Evolutionary conservation across 2,329 filamentous ascomycete genomes (phyloP), one percentile per base, ranked within the genome.

Genomic region (Ambrosiella beaveri): DNA sequence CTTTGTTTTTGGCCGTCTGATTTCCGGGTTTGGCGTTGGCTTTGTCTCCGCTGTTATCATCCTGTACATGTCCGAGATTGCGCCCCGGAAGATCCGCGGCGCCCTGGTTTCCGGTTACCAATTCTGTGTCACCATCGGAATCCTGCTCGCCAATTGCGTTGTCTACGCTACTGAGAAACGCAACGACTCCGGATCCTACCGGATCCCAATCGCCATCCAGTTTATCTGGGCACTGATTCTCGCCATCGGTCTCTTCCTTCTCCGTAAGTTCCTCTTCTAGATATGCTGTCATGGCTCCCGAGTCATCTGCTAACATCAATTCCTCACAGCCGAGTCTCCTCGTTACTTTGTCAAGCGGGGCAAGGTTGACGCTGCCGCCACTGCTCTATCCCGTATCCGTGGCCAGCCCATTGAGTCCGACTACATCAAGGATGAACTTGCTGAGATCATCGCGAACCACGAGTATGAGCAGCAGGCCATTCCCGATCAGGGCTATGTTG

Each of bases 361-460:
- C 58, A 73, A 81, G 61, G 74, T 88, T 56, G 79, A 84, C 47
- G 67, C 75, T 59, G 88, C 88, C 39, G 77, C 81, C 60, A 61
- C 70, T 1, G 72, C 80, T 11, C 77, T 95, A 6, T 71, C 79
- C 59, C 78, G 75, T 59, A 79, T 95, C 38, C 86, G 88, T 68
- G 86, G 85, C 61, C 85, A 94, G 73, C 77, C 84, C 54, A 66
- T 71, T 57, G 80, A 85, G 57, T 90, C 85, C 19, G 78, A 85
- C 62, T 89, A 80, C 69, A 83, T 95, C 71, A 80, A 85, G 71
- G 73, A 80, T 62, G 88, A 95, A 72, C 77, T 94, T 51, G 79
- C 85, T 49, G 88, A 95, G 73, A 88, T 95, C 63, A 77, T 93
- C 61, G 88, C 88, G 74, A 95, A 94, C 76, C 80, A 91, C 71